A percentile compares a stretch with the other conserved stretches of the same genome.
phyloP scores from a whole-genome alignment of 169 alveolate species.

The Cryptosporidium baileyi region DNA sequence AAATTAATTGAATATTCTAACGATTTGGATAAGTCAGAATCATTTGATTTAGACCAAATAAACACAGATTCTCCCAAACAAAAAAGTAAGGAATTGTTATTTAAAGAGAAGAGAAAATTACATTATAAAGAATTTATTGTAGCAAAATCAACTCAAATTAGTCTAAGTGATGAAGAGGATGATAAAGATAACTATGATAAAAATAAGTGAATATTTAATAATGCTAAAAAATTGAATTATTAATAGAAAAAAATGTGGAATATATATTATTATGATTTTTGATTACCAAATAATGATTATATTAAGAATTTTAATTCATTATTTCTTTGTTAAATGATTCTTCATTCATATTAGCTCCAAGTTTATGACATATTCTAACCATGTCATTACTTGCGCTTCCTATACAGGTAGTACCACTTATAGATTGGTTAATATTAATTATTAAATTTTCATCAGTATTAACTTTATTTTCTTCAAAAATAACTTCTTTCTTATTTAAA shows the following conservation, averaged over 20 bases:
- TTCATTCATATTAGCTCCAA: slow-evolving; percentile 15
- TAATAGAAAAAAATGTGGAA: too few relatives aligned
- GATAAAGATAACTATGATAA: not conserved
- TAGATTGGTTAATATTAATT: slow-evolving; percentile 1
- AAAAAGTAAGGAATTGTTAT: not conserved
- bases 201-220: not conserved
- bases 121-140: slow-evolving; percentile 38
- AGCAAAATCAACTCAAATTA: slow-evolving; percentile 30
- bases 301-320: too few relatives aligned
- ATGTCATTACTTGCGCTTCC: slow-evolving; percentile 24
- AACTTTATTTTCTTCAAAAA: not conserved
- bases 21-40: not conserved
- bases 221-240: not conserved
- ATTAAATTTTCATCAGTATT: slow-evolving; percentile 28
- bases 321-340: not conserved
- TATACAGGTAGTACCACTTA: slow-evolving; percentile 55
- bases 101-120: slow-evolving; percentile 23
- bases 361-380: slow-evolving; percentile 16
- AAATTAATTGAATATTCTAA: slow-evolving; percentile 17
- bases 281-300: too few relatives aligned
- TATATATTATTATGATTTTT: too few relatives aligned
- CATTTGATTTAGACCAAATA: too few relatives aligned
- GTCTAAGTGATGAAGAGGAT: too few relatives aligned
- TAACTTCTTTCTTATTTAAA: not conserved
- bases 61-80: not conserved